phyloP scores from a whole-genome alignment of 805 yeast species.

The Candida takata region DNA sequence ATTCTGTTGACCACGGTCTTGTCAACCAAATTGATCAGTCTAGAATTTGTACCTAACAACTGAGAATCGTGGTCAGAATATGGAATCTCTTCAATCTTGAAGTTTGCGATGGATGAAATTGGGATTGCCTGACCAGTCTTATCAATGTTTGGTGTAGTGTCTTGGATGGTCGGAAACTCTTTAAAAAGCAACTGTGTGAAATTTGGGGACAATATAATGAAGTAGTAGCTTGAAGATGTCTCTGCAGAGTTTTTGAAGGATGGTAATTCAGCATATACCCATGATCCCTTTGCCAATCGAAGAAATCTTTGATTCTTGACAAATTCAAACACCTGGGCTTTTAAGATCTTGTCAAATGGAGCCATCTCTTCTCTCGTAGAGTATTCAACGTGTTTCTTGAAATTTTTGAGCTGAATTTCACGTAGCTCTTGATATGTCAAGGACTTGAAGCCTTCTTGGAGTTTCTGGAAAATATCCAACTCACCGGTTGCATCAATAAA shows the following conservation, averaged over 20 bases:
- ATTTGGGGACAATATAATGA: conserved; percentile 60
- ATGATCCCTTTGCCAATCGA: conserved; percentile 67
- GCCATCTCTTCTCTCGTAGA: conserved; percentile 41
- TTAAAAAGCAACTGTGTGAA: conserved; percentile 53
- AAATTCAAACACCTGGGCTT: conserved; percentile 56
- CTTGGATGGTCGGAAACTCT: conserved; percentile 43
- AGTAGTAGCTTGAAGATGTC: conserved; percentile 37
- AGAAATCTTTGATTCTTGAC: conserved; percentile 71
- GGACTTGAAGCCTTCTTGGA: conserved; percentile 35
- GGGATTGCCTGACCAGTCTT: conserved; percentile 48
- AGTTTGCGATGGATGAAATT: conserved; percentile 41
- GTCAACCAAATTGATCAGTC: conserved; percentile 49
- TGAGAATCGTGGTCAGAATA: conserved; percentile 38
- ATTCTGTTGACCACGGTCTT: conserved; percentile 53
- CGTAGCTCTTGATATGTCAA: conserved; percentile 45
- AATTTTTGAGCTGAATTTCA: conserved; percentile 40
- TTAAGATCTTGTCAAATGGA: conserved; percentile 43
- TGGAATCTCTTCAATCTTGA: conserved; percentile 44
- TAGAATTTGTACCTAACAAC: conserved; percentile 28
- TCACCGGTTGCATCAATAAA: conserved; percentile 17
- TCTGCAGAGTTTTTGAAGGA: conserved; percentile 16
- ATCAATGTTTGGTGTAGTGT: conserved; percentile 49
- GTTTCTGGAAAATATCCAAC: conserved; percentile 33
- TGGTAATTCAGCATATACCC: conserved; percentile 69
- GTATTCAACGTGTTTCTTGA: conserved; percentile 30